Evolutionary conservation across 2,329 filamentous ascomycete genomes (phyloP).

Genomic region (Colletotrichum zoysiae): DNA sequence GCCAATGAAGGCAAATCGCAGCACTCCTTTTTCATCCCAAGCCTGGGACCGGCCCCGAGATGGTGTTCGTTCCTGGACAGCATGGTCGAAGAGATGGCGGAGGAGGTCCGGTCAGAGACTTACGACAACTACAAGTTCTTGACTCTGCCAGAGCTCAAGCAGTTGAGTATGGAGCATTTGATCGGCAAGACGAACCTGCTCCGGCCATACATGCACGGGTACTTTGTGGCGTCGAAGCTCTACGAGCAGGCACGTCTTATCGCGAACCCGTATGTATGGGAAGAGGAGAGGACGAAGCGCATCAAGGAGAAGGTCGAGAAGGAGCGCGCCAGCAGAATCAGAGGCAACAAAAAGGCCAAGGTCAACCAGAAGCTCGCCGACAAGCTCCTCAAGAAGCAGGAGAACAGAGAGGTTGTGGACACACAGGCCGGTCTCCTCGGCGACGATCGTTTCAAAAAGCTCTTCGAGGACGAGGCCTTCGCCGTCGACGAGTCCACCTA

Average conservation of each 20-base stretch:
- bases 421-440: constrained; percentile 76
- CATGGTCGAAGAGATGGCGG: constrained; percentile 98
- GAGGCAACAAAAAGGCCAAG: constrained; percentile 96
- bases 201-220: constrained; percentile 98
- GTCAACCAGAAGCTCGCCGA: constrained; percentile 89
- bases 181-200: constrained; percentile 91
- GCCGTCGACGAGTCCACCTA: constrained; percentile 88
- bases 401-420: constrained; percentile 70
- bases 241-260: constrained; percentile 97
- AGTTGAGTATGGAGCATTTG: constrained; percentile 87
- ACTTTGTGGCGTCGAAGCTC: constrained; percentile 94
- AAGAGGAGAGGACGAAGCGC: constrained; percentile 90
- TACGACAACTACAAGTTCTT: constrained; percentile 99
- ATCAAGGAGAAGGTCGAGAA: constrained; percentile 97
- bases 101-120: constrained; percentile 80
- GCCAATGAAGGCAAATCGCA: constrained; percentile 97
- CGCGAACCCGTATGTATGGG: constrained; percentile 92
- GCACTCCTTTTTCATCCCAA: constrained; percentile 94
- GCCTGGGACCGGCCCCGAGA: constrained; percentile 90
- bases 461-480: constrained; percentile 96
- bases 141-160: constrained; percentile 85
- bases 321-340: constrained; percentile 93
- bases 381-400: constrained; percentile 76
- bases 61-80: constrained; percentile 99
- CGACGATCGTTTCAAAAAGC: constrained; percentile 86